These are phyloP conservation scores for Colletotrichum melonis DNA, from an alignment of 2,329 filamentous ascomycete species.

Conservation along the genomic window DNA sequence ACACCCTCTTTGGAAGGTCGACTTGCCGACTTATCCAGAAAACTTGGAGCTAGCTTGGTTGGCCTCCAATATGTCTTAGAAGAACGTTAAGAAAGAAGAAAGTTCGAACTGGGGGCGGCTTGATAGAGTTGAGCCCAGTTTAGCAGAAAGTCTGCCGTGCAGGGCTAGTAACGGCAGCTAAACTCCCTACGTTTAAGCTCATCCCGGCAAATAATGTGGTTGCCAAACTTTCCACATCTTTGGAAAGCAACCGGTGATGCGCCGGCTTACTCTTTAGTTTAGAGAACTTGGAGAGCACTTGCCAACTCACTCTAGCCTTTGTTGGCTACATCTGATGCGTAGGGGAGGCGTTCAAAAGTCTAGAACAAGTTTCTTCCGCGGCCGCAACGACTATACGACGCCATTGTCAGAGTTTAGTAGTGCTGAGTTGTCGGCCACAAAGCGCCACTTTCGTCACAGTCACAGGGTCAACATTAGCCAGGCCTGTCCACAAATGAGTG, in stretches of 20 bases:
- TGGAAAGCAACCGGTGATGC: background rate
- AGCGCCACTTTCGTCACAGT: background rate
- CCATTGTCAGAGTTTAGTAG: background rate
- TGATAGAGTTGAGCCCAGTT: background rate
- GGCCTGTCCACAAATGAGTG: background rate
- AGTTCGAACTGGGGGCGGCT: background rate
- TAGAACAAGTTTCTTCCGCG: background rate
- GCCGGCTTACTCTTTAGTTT: background rate
- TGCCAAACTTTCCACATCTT: background rate
- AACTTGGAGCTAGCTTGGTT: background rate
- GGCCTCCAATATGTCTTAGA: background rate
- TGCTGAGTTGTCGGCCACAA: background rate
- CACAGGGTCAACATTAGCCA: background rate
- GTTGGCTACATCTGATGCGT: too few species aligned
- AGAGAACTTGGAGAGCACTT: background rate
- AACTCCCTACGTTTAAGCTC: background rate
- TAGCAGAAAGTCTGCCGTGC: background rate
- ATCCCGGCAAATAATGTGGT: background rate
- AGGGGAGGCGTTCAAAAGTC: too few species aligned
- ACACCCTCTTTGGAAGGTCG: background rate
- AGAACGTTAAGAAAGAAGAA: background rate
- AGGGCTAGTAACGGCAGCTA: background rate
- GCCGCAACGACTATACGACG: background rate
- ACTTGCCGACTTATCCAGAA: background rate
- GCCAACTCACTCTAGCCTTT: too few species aligned